A percentile compares a stretch with the other conserved stretches of the same genome.
Conservation (phyloP, 2,329 filamentous ascomycete species). For the Dothidotthia symphoricarpi region DNA sequence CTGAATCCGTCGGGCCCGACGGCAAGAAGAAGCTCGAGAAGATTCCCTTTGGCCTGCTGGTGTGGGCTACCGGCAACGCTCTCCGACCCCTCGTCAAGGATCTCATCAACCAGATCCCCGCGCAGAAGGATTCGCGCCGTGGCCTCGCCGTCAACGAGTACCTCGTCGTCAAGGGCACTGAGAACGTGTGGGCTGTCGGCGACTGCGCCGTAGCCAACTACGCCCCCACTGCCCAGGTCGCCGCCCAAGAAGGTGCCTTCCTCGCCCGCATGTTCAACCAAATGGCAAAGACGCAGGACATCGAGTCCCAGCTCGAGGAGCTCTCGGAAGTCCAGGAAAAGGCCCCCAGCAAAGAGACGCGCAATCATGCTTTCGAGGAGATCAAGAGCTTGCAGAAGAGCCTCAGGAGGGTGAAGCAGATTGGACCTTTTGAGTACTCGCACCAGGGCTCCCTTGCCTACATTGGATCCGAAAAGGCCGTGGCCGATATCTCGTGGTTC, state of each 20-base stretch:
- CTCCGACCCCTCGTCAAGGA: slow-evolving; percentile 86
- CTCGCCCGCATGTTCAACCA: slow-evolving; percentile 96
- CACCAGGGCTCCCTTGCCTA: slow-evolving; percentile 97
- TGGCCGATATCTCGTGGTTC: slow-evolving; percentile 95
- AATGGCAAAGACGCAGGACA: slow-evolving; percentile 88
- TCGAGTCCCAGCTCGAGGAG: slow-evolving; percentile 72
- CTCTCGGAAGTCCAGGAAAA: slow-evolving; percentile 63
- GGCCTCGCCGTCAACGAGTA: slow-evolving; percentile 98
- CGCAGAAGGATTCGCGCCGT: slow-evolving; percentile 90
- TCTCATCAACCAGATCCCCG: slow-evolving; percentile 86
- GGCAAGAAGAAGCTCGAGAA: slow-evolving; percentile 77
- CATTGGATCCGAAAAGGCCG: slow-evolving; percentile 96
- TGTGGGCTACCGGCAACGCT: slow-evolving; percentile 98
- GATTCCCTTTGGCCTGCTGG: slow-evolving; percentile 91
- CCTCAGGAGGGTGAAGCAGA: slow-evolving; percentile 83
- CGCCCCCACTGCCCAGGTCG: slow-evolving; percentile 94
- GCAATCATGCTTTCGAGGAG: slow-evolving; percentile 63
- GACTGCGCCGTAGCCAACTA: slow-evolving; percentile 98
- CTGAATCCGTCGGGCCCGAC: slow-evolving; percentile 76
- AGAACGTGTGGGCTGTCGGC: slow-evolving; percentile 96
- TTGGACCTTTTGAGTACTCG: slow-evolving; percentile 97
- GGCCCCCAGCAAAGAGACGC: slow-evolving; percentile 63
- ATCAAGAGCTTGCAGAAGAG: slow-evolving; percentile 87
- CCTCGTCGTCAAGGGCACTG: slow-evolving; percentile 93
- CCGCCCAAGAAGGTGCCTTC: slow-evolving; percentile 92